Evolutionary conservation across 495 filamentous ascomycete genomes (phyloP).

Genomic region (Ascodesmis nigricans): DNA sequence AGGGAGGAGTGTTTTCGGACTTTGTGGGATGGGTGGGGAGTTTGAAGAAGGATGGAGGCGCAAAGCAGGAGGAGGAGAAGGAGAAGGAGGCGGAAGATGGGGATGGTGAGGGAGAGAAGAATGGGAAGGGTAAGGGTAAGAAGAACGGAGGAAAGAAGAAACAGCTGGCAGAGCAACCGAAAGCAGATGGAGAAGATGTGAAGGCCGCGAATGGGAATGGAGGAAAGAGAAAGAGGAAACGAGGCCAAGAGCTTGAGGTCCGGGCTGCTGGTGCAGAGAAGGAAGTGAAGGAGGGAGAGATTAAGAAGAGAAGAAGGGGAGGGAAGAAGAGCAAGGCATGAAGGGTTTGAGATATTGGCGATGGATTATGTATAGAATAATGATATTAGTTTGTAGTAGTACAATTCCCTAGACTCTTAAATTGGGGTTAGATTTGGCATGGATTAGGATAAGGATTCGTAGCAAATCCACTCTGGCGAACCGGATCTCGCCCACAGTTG

Average conservation of each 20-base stretch:
- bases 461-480: no score
- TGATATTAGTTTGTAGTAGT: no score
- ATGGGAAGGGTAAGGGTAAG: constrained; percentile 23
- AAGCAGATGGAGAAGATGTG: constrained; percentile 6
- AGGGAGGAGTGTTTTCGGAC: constrained; percentile 41
- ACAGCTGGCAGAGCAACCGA: constrained; percentile 4
- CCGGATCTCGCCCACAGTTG: no score
- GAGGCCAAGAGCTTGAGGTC: constrained; percentile 3
- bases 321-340: constrained; percentile 1
- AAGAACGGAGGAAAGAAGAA: constrained; percentile 22
- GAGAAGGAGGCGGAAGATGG: constrained; percentile 5
- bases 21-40: constrained; percentile 39
- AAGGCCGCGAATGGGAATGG: constrained; percentile 9
- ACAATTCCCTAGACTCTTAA: no score
- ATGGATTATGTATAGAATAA: no score
- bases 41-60: constrained; percentile 10
- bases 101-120: constrained; percentile 15
- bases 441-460: no score
- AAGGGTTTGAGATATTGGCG: no score
- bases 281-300: constrained; percentile 1
- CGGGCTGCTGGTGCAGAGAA: neutral
- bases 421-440: no score
- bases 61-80: constrained; percentile 19
- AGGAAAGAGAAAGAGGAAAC: constrained; percentile 7
- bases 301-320: constrained; percentile 3